Conservation (phyloP, 257 asterid genomes). For the Jaltomata sinuosa region DNA sequence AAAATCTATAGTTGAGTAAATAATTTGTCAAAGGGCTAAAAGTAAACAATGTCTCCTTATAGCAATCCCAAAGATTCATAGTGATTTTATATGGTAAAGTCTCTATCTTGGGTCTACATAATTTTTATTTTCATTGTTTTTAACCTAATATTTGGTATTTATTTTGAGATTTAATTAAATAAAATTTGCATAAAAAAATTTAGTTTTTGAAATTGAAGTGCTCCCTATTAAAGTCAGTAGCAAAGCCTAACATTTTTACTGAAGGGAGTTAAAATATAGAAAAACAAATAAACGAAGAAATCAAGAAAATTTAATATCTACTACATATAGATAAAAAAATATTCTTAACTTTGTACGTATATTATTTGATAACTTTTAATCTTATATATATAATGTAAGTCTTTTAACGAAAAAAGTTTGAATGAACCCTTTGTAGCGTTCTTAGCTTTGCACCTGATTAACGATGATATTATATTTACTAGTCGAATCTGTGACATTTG, state of each 20-base stretch:
- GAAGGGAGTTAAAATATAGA: not conserved
- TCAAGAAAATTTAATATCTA: too few species aligned
- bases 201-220: not conserved
- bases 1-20: not conserved
- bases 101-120: not conserved
- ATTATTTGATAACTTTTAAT: too few species aligned
- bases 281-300: not conserved
- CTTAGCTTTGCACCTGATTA: not conserved
- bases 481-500: not conserved
- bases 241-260: too few species aligned
- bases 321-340: too few species aligned
- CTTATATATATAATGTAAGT: not conserved
- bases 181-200: not conserved
- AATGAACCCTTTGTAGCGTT: not conserved
- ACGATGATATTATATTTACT: rapidly evolving
- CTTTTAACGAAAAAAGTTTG: not conserved
- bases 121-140: not conserved
- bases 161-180: too few species aligned
- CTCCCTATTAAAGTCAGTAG: not conserved
- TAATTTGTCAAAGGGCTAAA: not conserved
- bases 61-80: not conserved
- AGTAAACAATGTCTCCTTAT: not conserved
- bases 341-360: too few species aligned
- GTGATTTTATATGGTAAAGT: not conserved
- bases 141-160: rapidly evolving